Evolutionary conservation across 768 basidiomycete species (phyloP).

Genomic region (Dentipellis fragilis): DNA sequence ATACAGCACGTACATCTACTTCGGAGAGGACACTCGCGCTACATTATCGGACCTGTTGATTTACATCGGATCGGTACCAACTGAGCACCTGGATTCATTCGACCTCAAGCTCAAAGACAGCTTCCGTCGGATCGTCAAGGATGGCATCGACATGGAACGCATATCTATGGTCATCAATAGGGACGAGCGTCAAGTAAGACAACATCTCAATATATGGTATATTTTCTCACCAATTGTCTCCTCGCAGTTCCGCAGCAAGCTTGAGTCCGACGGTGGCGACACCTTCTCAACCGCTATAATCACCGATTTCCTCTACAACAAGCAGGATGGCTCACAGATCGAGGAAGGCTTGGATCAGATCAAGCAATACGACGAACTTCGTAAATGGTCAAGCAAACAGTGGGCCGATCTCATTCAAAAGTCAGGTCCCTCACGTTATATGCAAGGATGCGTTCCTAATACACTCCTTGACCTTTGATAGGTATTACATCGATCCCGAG

Average conservation of each 20-base stretch:
- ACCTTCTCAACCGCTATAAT: slow-evolving; percentile 69
- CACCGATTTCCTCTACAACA: slow-evolving; percentile 79
- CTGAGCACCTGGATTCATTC: slow-evolving; percentile 68
- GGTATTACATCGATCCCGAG: slow-evolving; percentile 70
- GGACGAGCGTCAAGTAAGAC: slow-evolving; percentile 72
- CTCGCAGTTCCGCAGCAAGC: slow-evolving; percentile 62
- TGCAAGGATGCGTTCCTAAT: not conserved
- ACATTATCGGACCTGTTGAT: slow-evolving; percentile 65
- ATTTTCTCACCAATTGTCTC: slow-evolving; percentile 1
- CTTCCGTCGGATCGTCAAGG: slow-evolving; percentile 54
- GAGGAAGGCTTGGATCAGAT: slow-evolving; percentile 68
- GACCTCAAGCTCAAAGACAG: slow-evolving; percentile 56
- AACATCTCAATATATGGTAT: not conserved
- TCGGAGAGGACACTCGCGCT: slow-evolving; percentile 67
- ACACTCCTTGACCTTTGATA: slow-evolving; percentile 20
- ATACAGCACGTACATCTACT: slow-evolving; percentile 73
- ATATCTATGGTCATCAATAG: slow-evolving; percentile 81
- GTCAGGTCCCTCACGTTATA: slow-evolving; percentile 31
- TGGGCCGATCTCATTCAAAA: slow-evolving; percentile 72
- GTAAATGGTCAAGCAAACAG: slow-evolving; percentile 60
- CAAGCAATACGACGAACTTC: slow-evolving; percentile 54
- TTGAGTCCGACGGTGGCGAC: slow-evolving; percentile 79
- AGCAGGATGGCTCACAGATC: slow-evolving; percentile 73
- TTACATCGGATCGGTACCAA: slow-evolving; percentile 77
- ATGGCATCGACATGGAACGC: slow-evolving; percentile 83